phyloP scores from a whole-genome alignment of 352 stramenopile species.

The Phytophthora ohioensis region DNA sequence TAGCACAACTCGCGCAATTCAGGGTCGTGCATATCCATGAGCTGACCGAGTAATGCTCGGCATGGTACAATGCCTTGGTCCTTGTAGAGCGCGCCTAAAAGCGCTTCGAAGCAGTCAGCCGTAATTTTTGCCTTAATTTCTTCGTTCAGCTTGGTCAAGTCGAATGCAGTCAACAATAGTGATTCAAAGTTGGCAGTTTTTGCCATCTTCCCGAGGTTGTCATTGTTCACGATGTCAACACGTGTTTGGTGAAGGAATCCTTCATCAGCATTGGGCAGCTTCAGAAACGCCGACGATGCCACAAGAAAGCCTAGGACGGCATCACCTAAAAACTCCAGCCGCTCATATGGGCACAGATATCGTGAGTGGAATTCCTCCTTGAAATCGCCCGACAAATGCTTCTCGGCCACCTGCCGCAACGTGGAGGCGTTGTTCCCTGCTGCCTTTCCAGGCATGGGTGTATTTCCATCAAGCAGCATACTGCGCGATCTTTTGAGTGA shows the following conservation, averaged over 20 bases:
- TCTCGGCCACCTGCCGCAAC: conserved; percentile 62
- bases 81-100: conserved; percentile 83
- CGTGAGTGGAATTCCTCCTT: conserved; percentile 81
- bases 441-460: conserved; percentile 15
- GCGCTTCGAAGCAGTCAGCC: conserved; percentile 84
- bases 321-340: conserved; percentile 87
- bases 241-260: conserved; percentile 75
- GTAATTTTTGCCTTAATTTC: conserved; percentile 78
- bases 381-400: conserved; percentile 74
- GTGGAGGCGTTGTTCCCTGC: conserved; percentile 28
- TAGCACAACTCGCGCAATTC: conserved; percentile 69
- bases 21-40: conserved; percentile 65
- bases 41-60: conserved; percentile 63
- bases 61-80: conserved; percentile 83
- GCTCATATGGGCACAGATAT: conserved; percentile 84
- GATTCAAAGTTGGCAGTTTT: conserved; percentile 78
- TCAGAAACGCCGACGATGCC: conserved; percentile 82
- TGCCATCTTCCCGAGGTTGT: conserved; percentile 79
- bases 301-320: conserved; percentile 87
- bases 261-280: conserved; percentile 74
- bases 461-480: conserved; percentile 52
- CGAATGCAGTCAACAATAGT: conserved; percentile 77
- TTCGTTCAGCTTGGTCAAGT: conserved; percentile 60
- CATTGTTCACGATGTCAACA: conserved; percentile 82
- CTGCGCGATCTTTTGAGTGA: conserved; percentile 69